Evolutionary conservation across 2,329 filamentous ascomycete genomes (phyloP), one percentile per base, ranked within the genome.

Genomic region (Monilinia polystroma): DNA sequence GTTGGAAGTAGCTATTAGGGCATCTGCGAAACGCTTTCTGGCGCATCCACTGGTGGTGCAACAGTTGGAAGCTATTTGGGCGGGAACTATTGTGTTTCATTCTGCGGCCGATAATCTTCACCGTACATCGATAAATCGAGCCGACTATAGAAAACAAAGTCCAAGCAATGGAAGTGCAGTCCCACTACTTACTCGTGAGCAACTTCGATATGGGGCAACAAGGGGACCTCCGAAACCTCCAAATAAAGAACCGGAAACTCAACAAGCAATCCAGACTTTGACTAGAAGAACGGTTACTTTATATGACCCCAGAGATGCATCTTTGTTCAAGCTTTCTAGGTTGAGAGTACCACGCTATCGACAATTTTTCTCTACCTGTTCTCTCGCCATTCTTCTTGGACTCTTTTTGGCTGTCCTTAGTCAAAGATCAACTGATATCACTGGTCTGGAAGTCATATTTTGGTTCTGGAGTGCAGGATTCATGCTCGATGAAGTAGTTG

Each of bases 391-490:
- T 56, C 83, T 98, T 75, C 88, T 97, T 51, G 89, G 87, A 18
- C 83, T 97, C 14, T 97, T 96, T 76, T 81, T 97, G 23, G 90
- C 92, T 12, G 93, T 98, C 12, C 83, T 97, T 4, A 81, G 85
- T 14, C 82, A 91, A 75, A 86, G 91, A 68, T 94, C 92, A 3
- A 84, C 89, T 64, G 84, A 88, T 63, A 97, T 98, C 73, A 96
- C 92, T 1, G 85, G 86, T 0, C 81, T 97, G 12, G 94, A 98
- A 77, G 81, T 97, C 20, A 77, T 97, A 16, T 97, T 98, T 79
- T 98, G 94, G 94, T 92, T 97, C 77, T 98, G 94, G 93, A 96
- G 92, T 75, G 92, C 92, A 35, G 94, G 94, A 0, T 97, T 96
- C 78, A 96, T 97, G 92, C 86, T 97, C 43, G 94, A 97, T 74